Percentiles rank a stretch among this genome's conserved stretches.
phyloP scores from a whole-genome alignment of 75 land plant species.

The Pinus taeda region DNA sequence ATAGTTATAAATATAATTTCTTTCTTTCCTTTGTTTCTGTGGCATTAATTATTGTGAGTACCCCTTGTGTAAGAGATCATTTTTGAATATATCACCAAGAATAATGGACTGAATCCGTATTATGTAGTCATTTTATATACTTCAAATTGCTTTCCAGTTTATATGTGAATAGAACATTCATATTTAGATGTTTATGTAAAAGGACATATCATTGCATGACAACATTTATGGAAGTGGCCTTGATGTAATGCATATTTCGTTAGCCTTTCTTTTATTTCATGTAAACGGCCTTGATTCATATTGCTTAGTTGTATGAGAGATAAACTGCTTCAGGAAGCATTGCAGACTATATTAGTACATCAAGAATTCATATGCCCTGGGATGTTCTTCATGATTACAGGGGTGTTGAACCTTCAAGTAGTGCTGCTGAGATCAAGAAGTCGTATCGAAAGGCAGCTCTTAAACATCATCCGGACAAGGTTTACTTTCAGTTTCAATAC shows the following conservation, averaged over 20 bases:
- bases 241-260: not conserved
- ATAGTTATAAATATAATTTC: not conserved
- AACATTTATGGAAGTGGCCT: not conserved
- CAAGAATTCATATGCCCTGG: not conserved
- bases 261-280: not conserved
- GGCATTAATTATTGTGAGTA: not conserved
- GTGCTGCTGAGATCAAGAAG: constrained; percentile 80
- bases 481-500: constrained; percentile 1
- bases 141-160: not conserved
- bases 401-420: constrained; percentile 72
- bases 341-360: not conserved
- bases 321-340: not conserved
- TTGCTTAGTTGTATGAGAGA: not conserved
- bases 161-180: not conserved
- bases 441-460: constrained; percentile 95
- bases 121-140: not conserved
- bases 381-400: constrained; percentile 26
- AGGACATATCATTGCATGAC: not conserved
- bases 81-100: not conserved
- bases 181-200: not conserved
- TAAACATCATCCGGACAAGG: constrained; percentile 98
- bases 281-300: not conserved
- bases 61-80: not conserved
- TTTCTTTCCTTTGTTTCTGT: not conserved
- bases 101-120: not conserved